phyloP scores from a whole-genome alignment of 78 protist species.

The Protostelium mycophagum region DNA sequence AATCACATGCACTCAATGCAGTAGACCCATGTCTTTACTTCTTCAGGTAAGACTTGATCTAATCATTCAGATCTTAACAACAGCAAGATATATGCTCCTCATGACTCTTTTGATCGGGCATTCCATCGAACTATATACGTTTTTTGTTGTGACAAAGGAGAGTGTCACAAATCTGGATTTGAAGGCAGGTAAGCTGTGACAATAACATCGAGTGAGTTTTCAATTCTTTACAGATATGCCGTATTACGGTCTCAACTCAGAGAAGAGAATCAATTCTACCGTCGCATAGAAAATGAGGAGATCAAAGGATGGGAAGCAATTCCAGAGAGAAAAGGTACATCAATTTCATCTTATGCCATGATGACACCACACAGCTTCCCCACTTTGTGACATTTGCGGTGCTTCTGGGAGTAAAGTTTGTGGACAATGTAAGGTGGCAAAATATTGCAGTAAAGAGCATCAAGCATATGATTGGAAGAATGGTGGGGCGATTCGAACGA shows the following conservation, averaged over 20 bases:
- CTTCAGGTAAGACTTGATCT: not conserved
- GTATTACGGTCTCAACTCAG: not conserved
- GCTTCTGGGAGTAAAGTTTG: not conserved
- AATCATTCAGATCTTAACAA: too few species aligned
- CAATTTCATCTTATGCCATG: not conserved
- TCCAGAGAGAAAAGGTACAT: too few species aligned
- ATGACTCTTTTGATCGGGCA: not conserved
- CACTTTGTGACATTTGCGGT: not conserved
- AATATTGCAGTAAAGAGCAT: not conserved
- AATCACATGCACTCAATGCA: not conserved
- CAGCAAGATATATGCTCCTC: not conserved
- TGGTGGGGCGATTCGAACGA: too few species aligned
- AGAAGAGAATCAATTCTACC: not conserved
- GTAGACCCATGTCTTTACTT: not conserved
- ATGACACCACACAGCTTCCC: not conserved
- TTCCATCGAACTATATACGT: not conserved
- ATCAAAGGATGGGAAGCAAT: too few species aligned
- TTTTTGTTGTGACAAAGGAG: not conserved
- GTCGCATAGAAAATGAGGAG: not conserved
- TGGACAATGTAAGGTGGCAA: not conserved
- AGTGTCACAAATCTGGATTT: not conserved
- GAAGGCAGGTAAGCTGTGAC: not conserved
- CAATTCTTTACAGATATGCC: not conserved
- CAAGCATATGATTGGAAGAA: not conserved
- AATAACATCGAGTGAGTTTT: too few species aligned